Conservation (phyloP, 140 eudicot species). For the Oenanthe javanica region DNA sequence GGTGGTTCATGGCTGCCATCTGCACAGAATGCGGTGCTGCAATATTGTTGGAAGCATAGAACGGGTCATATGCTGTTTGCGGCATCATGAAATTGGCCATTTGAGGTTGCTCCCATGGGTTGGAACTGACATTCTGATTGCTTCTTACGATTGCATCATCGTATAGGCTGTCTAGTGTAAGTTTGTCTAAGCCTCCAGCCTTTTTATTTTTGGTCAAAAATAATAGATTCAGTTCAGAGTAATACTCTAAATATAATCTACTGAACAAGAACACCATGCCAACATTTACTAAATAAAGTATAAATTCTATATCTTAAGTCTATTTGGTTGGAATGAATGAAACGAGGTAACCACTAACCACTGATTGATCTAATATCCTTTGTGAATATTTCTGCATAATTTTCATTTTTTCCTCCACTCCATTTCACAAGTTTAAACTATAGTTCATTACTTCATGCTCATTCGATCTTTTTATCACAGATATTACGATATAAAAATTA, state of each 20-base stretch:
- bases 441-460: background rate
- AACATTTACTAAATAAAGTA: background rate
- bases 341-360: background rate
- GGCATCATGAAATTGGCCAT: slow-evolving; percentile 41
- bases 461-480: background rate
- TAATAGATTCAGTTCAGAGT: slow-evolving; percentile 1
- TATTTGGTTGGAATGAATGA: background rate
- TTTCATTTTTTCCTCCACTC: background rate
- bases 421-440: background rate
- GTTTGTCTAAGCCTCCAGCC: slow-evolving; percentile 82
- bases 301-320: background rate
- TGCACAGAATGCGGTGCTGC: slow-evolving; percentile 63
- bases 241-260: background rate
- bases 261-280: background rate
- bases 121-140: slow-evolving; percentile 55
- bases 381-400: background rate
- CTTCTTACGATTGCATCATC: slow-evolving; percentile 72
- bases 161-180: slow-evolving; percentile 69
- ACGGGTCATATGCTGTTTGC: slow-evolving; percentile 48
- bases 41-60: slow-evolving; percentile 50
- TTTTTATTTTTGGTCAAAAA: slow-evolving; percentile 12
- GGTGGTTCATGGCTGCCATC: slow-evolving; percentile 66
- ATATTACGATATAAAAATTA: background rate
- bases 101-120: slow-evolving; percentile 69
- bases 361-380: background rate